phyloP scores from a whole-genome alignment of 108 stramenopile species.

The Stephanodiscus triporus region DNA sequence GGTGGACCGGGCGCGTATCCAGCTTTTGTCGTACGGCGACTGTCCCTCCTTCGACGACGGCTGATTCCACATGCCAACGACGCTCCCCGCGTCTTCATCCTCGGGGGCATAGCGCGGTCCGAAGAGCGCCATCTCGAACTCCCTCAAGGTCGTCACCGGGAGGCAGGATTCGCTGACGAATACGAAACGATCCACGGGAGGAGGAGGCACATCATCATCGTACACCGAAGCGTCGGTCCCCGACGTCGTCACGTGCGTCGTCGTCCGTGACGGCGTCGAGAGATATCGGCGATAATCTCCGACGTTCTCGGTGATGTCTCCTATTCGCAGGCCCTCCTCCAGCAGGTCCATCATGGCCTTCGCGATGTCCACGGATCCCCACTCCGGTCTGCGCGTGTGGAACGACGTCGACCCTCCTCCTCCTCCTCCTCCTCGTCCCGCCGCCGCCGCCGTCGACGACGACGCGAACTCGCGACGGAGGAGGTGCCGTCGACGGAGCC shows the following conservation, averaged over 20 bases:
- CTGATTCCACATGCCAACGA: neutral
- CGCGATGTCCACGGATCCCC: conserved; percentile 93
- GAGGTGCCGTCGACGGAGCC: conserved; percentile 73
- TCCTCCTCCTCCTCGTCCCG: conserved; percentile 48
- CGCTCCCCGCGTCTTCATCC: neutral
- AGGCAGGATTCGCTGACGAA: conserved; percentile 88
- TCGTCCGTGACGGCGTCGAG: conserved; percentile 13
- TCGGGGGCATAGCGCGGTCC: conserved; percentile 17
- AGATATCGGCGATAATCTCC: conserved; percentile 34
- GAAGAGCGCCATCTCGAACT: conserved; percentile 59
- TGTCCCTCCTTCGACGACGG: conserved; percentile 6
- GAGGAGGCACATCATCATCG: conserved; percentile 19
- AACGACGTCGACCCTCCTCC: conserved; percentile 51
- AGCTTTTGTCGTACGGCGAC: conserved; percentile 43
- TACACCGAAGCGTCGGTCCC: conserved; percentile 19
- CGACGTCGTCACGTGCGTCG: neutral
- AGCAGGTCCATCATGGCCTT: conserved; percentile 89
- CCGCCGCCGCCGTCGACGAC: neutral
- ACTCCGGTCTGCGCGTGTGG: conserved; percentile 71
- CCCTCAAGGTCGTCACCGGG: conserved; percentile 70
- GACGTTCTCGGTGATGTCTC: conserved; percentile 23
- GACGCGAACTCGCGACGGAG: conserved; percentile 38
- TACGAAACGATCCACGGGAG: conserved; percentile 80
- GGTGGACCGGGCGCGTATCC: conserved; percentile 72
- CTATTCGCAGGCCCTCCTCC: conserved; percentile 68